These are phyloP conservation scores for Teratosphaeria pseudoeucalypti DNA, from an alignment of 2,329 filamentous ascomycete genomes.

Conservation along the genomic window DNA sequence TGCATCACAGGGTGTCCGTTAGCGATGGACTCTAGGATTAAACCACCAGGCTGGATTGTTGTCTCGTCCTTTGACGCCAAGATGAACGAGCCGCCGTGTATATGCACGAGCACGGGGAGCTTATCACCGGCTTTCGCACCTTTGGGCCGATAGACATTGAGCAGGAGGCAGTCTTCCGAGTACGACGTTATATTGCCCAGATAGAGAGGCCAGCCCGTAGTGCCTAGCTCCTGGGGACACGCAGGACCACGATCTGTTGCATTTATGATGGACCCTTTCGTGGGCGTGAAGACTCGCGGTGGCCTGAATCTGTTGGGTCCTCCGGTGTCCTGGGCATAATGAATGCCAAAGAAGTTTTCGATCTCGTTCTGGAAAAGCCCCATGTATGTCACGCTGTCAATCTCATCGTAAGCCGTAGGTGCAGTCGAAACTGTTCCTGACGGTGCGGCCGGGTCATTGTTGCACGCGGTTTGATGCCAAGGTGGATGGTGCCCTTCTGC, in stretches of 20 bases:
- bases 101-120: slow-evolving; percentile 30
- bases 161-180: slow-evolving; percentile 22
- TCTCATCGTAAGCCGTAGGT: not conserved
- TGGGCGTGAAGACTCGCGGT: not conserved
- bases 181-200: not conserved
- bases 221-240: not conserved
- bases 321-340: not conserved
- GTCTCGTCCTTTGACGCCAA: slow-evolving; percentile 20
- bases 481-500: not conserved
- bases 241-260: not conserved
- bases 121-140: slow-evolving; percentile 13
- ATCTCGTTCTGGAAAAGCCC: not conserved
- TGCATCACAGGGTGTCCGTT: slow-evolving; percentile 31
- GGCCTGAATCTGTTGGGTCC: not conserved
- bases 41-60: slow-evolving; percentile 33
- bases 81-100: slow-evolving; percentile 17
- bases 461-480: not conserved
- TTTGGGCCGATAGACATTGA: slow-evolving; percentile 17
- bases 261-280: not conserved
- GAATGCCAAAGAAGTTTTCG: not conserved
- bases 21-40: slow-evolving; percentile 37
- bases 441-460: not conserved
- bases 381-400: not conserved
- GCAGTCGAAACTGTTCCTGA: not conserved
- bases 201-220: not conserved